phyloP scores from a whole-genome alignment of 441 rosid species.

The Bruguiera hainesii region DNA sequence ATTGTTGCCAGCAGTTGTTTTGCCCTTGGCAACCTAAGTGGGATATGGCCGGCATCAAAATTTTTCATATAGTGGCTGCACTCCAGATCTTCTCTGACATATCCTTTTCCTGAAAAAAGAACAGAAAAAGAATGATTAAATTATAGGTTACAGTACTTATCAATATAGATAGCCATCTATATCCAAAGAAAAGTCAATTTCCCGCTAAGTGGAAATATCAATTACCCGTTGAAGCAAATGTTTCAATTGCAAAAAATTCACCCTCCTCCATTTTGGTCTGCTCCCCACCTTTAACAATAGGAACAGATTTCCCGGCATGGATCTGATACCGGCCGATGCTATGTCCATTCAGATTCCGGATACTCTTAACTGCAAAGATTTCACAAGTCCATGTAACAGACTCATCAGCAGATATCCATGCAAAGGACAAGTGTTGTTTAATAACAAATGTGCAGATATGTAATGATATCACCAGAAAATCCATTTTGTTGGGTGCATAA shows the following conservation, averaged over 20 bases:
- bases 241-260: slow-evolving; percentile 90
- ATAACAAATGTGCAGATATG: background rate
- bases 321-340: slow-evolving; percentile 91
- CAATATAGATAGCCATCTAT: slow-evolving; percentile 1
- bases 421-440: background rate
- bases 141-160: background rate
- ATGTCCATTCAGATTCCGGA: slow-evolving; percentile 90
- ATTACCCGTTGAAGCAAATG: slow-evolving; percentile 92
- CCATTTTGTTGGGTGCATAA: background rate
- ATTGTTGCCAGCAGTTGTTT: slow-evolving; percentile 93
- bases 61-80: slow-evolving; percentile 97
- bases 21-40: slow-evolving; percentile 83
- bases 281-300: slow-evolving; percentile 96
- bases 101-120: slow-evolving; percentile 70
- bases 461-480: background rate
- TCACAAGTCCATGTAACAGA: slow-evolving; percentile 4
- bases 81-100: slow-evolving; percentile 88
- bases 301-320: slow-evolving; percentile 96
- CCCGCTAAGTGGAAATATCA: background rate
- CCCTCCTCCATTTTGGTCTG: slow-evolving; percentile 99
- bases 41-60: slow-evolving; percentile 77
- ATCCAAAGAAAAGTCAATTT: slow-evolving; percentile 7
- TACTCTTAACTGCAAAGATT: slow-evolving; percentile 76
- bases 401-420: background rate
- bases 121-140: slow-evolving; percentile 6